Conservation (phyloP, 2,329 filamentous ascomycete species). For the Colletotrichum kahawae region DNA sequence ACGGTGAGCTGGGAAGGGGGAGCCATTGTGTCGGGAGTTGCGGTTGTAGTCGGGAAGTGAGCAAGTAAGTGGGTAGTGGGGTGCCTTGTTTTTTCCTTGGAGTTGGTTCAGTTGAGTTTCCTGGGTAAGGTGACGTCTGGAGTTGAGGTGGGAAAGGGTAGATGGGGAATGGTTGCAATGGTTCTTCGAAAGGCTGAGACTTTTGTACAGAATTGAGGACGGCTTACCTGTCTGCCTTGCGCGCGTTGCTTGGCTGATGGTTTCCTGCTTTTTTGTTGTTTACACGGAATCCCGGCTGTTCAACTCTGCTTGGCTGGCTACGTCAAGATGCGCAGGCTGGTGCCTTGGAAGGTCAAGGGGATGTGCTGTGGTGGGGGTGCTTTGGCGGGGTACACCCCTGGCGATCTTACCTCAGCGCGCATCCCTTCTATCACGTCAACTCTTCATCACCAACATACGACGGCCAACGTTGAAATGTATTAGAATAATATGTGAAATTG, state of each 20-base stretch:
- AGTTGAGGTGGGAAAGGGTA: not conserved
- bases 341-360: constrained; percentile 11
- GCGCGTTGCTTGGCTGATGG: not conserved
- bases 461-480: not conserved
- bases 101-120: not conserved
- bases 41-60: not conserved
- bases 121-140: not conserved
- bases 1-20: constrained; percentile 79
- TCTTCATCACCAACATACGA: not conserved
- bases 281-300: constrained; percentile 12
- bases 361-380: not conserved
- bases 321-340: constrained; percentile 7
- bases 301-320: constrained; percentile 12
- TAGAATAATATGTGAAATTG: not conserved
- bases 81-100: not conserved
- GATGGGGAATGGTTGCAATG: not conserved
- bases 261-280: constrained; percentile 13
- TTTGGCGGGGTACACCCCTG: constrained; percentile 11
- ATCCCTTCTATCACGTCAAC: not conserved
- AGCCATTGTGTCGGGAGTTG: constrained; percentile 62
- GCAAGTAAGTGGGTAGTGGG: not conserved
- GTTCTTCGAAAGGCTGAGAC: not conserved
- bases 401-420: constrained; percentile 7
- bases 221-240: not conserved
- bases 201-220: not conserved